Percentiles rank a stretch among this genome's conserved stretches.
phyloP scores from a whole-genome alignment of 345 rosid genomes.

The Passiflora organensis region DNA sequence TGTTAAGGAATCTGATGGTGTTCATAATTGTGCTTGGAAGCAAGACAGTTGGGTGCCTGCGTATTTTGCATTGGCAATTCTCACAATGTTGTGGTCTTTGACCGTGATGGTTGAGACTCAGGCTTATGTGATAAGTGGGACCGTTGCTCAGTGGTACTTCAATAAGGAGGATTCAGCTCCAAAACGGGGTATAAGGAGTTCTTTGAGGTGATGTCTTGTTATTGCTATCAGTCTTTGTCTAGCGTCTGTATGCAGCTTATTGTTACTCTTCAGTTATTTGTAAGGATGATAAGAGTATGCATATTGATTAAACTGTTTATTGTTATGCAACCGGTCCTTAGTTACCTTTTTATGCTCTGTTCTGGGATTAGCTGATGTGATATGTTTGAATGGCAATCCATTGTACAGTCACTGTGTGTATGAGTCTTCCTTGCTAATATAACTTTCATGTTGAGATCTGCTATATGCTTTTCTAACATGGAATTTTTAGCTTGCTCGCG shows the following conservation, averaged over 20 bases:
- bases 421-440: no score
- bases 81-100: constrained; percentile 90
- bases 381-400: no score
- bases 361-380: no score
- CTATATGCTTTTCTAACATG: no score
- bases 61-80: constrained; percentile 65
- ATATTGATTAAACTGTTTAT: no score
- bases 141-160: constrained; percentile 86
- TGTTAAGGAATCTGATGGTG: constrained; percentile 46
- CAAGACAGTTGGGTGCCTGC: constrained; percentile 94
- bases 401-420: no score
- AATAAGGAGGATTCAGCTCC: constrained; percentile 66
- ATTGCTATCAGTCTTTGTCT: constrained; percentile 3
- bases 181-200: constrained; percentile 58
- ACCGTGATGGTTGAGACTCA: constrained; percentile 72
- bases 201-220: constrained; percentile 55
- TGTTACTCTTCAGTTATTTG: neutral
- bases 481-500: no score
- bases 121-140: constrained; percentile 80
- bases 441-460: no score
- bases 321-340: no score
- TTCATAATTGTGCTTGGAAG: constrained; percentile 68
- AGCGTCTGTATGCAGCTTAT: neutral
- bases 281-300: no score
- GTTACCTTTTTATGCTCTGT: no score